These are phyloP conservation scores for Picea abies DNA, from an alignment of 83 land plant genomes.

Conservation along the genomic window DNA sequence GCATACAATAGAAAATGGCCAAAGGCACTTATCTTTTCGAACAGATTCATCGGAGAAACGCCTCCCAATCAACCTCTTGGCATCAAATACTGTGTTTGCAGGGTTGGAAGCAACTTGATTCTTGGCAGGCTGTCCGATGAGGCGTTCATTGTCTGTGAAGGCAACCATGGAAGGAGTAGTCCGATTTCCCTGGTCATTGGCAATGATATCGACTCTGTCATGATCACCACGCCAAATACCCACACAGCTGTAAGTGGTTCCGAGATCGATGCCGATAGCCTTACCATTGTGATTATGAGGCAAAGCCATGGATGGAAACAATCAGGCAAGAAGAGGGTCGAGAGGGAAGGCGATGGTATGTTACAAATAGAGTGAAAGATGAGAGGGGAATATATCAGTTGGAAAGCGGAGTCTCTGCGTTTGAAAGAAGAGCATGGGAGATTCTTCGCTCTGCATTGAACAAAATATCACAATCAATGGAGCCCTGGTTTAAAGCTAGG, in stretches of 20 bases:
- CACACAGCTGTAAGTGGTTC: slow-evolving; percentile 30
- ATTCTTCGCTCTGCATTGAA: too few species aligned
- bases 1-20: slow-evolving; percentile 21
- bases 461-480: too few species aligned
- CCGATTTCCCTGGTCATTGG: slow-evolving; percentile 29
- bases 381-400: too few species aligned
- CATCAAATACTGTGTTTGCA: slow-evolving; percentile 28
- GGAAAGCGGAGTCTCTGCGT: too few species aligned
- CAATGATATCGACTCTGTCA: slow-evolving; percentile 26
- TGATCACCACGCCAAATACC: slow-evolving; percentile 20
- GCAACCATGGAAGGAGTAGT: slow-evolving; percentile 30
- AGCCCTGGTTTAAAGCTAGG: too few species aligned
- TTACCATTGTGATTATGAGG: neutral
- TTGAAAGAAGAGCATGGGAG: too few species aligned
- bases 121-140: slow-evolving; percentile 22
- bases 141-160: slow-evolving; percentile 17
- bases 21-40: slow-evolving; percentile 18
- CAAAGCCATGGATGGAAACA: too few species aligned
- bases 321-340: too few species aligned
- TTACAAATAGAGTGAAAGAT: too few species aligned
- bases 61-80: slow-evolving; percentile 26
- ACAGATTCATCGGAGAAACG: slow-evolving; percentile 27
- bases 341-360: neutral
- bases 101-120: slow-evolving; percentile 29
- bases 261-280: slow-evolving; percentile 30